Percentiles rank a stretch among this genome's conserved stretches.
Evolutionary conservation across 139 green algal genomes (phyloP).

Genomic region (Pleodorina starrii): DNA sequence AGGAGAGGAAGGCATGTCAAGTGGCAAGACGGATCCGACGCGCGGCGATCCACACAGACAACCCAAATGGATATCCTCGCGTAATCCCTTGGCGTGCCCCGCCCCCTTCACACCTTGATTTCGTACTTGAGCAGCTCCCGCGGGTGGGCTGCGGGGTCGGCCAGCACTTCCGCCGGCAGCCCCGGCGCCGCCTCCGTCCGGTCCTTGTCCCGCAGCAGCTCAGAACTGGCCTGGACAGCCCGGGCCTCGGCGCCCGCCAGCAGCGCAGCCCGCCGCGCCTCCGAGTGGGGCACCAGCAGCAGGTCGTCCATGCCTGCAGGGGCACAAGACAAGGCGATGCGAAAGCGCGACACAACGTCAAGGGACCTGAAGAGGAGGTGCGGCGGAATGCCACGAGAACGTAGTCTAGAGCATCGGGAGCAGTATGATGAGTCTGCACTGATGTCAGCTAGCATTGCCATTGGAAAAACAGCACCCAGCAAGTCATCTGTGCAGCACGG

Average conservation of each 20-base stretch:
- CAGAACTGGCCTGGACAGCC: background rate
- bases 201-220: constrained; percentile 23
- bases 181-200: background rate
- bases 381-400: too few relatives aligned
- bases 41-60: too few relatives aligned
- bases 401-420: too few relatives aligned
- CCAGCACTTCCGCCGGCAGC: constrained; percentile 18
- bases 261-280: constrained; percentile 36
- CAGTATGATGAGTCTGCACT: too few relatives aligned
- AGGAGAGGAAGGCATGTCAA: too few relatives aligned
- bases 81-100: too few relatives aligned
- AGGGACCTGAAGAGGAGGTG: too few relatives aligned
- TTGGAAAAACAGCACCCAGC: too few relatives aligned
- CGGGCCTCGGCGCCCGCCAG: constrained; percentile 23
- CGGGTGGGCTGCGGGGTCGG: background rate
- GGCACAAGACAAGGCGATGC: background rate
- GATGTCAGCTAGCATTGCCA: too few relatives aligned
- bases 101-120: constrained; percentile 9
- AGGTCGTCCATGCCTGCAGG: constrained; percentile 89
- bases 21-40: too few relatives aligned
- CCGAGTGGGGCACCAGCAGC: constrained; percentile 69
- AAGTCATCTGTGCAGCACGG: too few relatives aligned
- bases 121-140: constrained; percentile 35
- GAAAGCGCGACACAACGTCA: background rate
- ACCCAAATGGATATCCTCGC: too few relatives aligned